Evolutionary conservation across 257 asterid genomes (phyloP), one percentile per base, ranked within the genome.

Genomic region (Fraxinus quadrangulata): DNA sequence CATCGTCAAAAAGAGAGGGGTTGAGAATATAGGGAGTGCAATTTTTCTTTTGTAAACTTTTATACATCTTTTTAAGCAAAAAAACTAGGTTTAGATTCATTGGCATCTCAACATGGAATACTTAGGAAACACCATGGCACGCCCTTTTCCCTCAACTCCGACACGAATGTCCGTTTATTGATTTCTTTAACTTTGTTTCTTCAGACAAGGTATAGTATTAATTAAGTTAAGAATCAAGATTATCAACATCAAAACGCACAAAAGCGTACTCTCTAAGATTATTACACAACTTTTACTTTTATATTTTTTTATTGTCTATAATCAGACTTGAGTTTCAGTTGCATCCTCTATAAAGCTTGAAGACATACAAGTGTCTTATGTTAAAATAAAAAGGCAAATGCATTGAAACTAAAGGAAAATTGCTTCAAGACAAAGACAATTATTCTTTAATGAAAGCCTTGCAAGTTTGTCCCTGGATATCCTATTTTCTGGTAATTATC

Each of bases 201-300:
- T 77, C 75, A 80, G 85, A 88, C 93, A 82, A 65, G 85, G 92
- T 89, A 84, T 80, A 89, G 92, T 88, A 89, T 77, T 85, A 78
- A 87, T 83, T 88, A 92, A 90, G 93, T 80, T 86, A 86, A 73
- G 87, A 83, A 88, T 85, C 85, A 87, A 16, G 56, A 80, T 77
- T 78, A 83, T 84, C 81, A 77, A 77, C 84, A 72, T 45, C 54
- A 80, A 80, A 84, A 56, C 21, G 19, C 69, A 36, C 61, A 84
- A 86, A 88, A 79, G 84, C 76, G 72, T 74, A 76, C 65, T 81
- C 72, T 74, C 86, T 76, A 63, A 83, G 83, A 88, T 88, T 86
- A 77, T 80, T 78, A 73, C 71, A 49, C 67, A 67, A 79, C 85
- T 81, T 81, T 84, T 85, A 70, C 85, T 84, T 39, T 83, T 72